phyloP scores from a whole-genome alignment of 1,284 basidiomycete species.

The Sanghuangporus baumii region DNA sequence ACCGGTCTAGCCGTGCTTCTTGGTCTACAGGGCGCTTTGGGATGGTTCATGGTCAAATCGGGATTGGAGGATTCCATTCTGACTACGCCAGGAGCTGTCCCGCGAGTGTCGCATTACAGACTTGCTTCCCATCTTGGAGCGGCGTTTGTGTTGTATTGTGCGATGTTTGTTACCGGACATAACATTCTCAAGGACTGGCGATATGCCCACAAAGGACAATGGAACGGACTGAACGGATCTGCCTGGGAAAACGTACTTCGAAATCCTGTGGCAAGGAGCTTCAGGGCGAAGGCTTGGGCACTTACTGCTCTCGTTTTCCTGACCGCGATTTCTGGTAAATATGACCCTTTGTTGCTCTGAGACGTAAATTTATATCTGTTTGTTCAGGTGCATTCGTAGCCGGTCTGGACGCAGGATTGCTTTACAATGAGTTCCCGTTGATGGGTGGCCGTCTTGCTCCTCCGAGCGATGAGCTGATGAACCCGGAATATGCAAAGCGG shows the following conservation, averaged over 20 bases:
- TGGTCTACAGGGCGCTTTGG: slow-evolving; percentile 86
- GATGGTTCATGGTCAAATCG: slow-evolving; percentile 99
- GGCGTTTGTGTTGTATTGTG: slow-evolving; percentile 86
- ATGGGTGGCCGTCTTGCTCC: slow-evolving; percentile 92
- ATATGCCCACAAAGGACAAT: slow-evolving; percentile 45
- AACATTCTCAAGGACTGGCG: slow-evolving; percentile 79
- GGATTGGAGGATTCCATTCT: slow-evolving; percentile 84
- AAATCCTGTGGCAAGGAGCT: slow-evolving; percentile 51
- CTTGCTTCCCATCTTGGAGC: slow-evolving; percentile 91
- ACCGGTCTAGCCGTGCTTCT: slow-evolving; percentile 74
- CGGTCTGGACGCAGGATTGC: slow-evolving; percentile 91
- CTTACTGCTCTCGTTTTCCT: slow-evolving; percentile 78
- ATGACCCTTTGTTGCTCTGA: neutral
- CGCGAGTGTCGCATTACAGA: slow-evolving; percentile 95
- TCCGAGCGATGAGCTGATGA: slow-evolving; percentile 80
- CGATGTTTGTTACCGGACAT: slow-evolving; percentile 86
- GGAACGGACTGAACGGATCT: slow-evolving; percentile 39
- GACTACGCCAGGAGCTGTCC: slow-evolving; percentile 77
- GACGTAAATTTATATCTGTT: slow-evolving; percentile 1
- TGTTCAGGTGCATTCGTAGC: slow-evolving; percentile 90
- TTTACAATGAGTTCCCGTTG: slow-evolving; percentile 97
- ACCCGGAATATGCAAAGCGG: slow-evolving; percentile 65
- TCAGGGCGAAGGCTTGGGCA: slow-evolving; percentile 54
- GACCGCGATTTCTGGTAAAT: slow-evolving; percentile 82
- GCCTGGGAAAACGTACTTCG: slow-evolving; percentile 50